phyloP scores from a whole-genome alignment of 306 rosid genomes.

The Styphnolobium japonicum region DNA sequence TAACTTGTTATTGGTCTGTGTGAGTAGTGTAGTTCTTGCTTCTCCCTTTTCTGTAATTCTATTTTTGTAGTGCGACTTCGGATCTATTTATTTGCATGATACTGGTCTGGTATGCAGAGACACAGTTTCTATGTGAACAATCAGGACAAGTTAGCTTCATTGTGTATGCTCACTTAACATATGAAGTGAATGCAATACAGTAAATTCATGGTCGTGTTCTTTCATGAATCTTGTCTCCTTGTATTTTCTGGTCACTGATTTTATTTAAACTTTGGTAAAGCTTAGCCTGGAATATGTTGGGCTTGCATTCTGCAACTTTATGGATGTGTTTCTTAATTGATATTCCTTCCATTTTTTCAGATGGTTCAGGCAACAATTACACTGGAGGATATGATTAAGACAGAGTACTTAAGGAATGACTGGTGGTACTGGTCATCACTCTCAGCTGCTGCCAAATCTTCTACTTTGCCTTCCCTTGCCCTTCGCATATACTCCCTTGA shows the following conservation, averaged over 20 bases:
- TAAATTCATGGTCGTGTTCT: no score
- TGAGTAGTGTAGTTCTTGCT: not conserved
- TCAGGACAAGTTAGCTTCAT: not conserved
- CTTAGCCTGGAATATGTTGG: not conserved
- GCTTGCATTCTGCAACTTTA: not conserved
- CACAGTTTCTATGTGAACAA: no score
- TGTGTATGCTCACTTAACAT: not conserved
- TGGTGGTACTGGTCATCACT: conserved; percentile 99
- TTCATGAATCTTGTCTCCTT: not conserved
- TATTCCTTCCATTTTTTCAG: conserved; percentile 48
- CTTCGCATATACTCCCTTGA: conserved; percentile 91
- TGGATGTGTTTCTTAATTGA: not conserved
- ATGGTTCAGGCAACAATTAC: conserved; percentile 86
- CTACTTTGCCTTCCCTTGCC: conserved; percentile 84
- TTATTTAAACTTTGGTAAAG: not conserved
- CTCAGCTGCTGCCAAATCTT: conserved; percentile 87
- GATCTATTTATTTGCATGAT: no score
- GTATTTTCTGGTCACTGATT: not conserved
- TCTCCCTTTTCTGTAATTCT: not conserved
- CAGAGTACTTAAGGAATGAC: conserved; percentile 81
- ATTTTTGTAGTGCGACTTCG: not conserved
- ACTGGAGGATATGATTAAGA: conserved; percentile 92
- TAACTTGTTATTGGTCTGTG: not conserved
- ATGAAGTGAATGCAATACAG: not conserved
- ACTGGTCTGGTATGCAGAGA: no score